Conservation (phyloP, 345 rosid genomes). For the Eucalyptus polybractea region DNA sequence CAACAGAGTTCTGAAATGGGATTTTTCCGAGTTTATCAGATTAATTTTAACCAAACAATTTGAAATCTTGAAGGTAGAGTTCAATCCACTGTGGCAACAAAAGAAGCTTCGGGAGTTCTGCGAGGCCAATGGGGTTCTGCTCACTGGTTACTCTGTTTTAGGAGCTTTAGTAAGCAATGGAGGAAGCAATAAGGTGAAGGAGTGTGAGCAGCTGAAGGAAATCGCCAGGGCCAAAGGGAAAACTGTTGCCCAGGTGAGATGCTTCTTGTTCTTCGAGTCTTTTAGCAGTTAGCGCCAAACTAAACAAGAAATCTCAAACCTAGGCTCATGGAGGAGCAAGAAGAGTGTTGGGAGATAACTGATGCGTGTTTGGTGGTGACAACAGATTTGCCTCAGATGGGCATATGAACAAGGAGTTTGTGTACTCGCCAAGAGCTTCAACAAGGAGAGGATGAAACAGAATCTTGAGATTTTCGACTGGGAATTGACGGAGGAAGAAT, state of each 20-base stretch:
- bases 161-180: slow-evolving; percentile 54
- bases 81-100: slow-evolving; percentile 86
- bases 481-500: neutral
- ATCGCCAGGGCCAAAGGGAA: slow-evolving; percentile 56
- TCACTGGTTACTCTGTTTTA: slow-evolving; percentile 53
- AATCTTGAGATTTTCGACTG: slow-evolving; percentile 1
- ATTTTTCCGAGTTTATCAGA: neutral
- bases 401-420: neutral
- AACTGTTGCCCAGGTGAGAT: slow-evolving; percentile 62
- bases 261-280: neutral
- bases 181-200: slow-evolving; percentile 60
- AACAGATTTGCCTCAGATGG: slow-evolving; percentile 2
- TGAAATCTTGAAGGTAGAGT: slow-evolving; percentile 46
- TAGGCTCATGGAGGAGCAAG: neutral
- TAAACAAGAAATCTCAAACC: neutral
- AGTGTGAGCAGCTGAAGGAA: slow-evolving; percentile 45
- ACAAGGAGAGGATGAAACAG: slow-evolving; percentile 3
- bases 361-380: neutral
- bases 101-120: slow-evolving; percentile 51
- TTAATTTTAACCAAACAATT: neutral
- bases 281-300: neutral
- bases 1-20: neutral
- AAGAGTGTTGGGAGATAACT: neutral
- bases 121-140: slow-evolving; percentile 24
- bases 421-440: slow-evolving; percentile 1